Base-by-base conservation (phyloP, 306 rosid genomes). In the Vicia sativa region DNA sequence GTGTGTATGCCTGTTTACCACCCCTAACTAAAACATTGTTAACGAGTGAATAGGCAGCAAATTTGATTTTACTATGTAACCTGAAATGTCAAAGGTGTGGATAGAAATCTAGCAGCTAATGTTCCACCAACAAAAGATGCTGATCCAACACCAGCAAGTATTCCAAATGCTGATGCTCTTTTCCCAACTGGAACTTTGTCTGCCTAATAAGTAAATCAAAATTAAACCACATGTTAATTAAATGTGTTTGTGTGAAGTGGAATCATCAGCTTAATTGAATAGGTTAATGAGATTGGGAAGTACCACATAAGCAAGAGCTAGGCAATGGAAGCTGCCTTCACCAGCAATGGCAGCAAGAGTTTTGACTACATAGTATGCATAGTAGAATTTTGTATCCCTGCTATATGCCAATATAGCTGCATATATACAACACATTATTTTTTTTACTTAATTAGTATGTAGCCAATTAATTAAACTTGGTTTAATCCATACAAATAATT, bases 261-360 rank as follows among this genome's bases (percentile, higher is more conserved):
- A 34, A 21, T 11, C 11, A 21, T 11, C 11, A 18, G 25, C 65
- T 54, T 52, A 18, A 50, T 12, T 50, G 60, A 12, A 41, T 48
- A 11, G 41, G 65, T 64, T 55, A 5, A 44, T 62, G 45, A 31
- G 41, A 60, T 29, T 29, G 67, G 28, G 18, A 48, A 71, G 38
- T 78, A 92, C 98, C 93, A 92, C 85, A 55, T 86, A 90, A 15
- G 98, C 96, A 45, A 87, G 91, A 71, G 98, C 78, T 3, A 92
- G 86, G 75, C 93, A 90, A 15, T 62, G 54, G 50, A 61, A 37
- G 73, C 84, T 48, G 52, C 88, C 88, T 14, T 90, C 96, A 14
- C 85, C 79, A 7, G 83, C 81, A 85, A 87, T 80, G 79, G 86
- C 78, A 14, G 95, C 84, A 9, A 92, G 72, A 59, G 86, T 92